Evolutionary conservation across 441 rosid species (phyloP).

Genomic region (Gossypium davidsonii): DNA sequence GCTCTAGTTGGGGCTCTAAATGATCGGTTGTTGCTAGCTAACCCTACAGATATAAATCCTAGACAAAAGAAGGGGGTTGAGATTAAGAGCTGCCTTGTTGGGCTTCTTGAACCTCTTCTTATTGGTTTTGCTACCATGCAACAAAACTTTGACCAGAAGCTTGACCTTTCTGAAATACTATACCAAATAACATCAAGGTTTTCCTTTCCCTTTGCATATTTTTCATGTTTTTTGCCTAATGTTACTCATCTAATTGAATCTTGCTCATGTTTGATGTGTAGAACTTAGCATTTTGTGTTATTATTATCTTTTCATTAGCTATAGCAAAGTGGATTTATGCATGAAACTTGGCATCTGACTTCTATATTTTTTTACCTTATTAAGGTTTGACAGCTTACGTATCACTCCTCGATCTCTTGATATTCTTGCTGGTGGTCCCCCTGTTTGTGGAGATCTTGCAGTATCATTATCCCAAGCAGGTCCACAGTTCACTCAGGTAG

Average conservation of each 20-base stretch:
- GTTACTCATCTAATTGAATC: conserved; percentile 1
- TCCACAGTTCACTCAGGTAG: conserved; percentile 97
- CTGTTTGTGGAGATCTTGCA: conserved; percentile 97
- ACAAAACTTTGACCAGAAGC: conserved; percentile 86
- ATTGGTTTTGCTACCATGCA: conserved; percentile 99
- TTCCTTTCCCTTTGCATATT: conserved; percentile 12
- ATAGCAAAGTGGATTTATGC: conserved; percentile 9
- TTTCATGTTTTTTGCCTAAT: background rate
- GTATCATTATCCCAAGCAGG: conserved; percentile 95
- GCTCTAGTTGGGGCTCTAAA: conserved; percentile 92
- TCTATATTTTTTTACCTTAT: conserved; percentile 22
- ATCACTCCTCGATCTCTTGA: conserved; percentile 95
- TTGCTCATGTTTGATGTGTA: background rate
- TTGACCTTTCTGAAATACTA: conserved; percentile 83
- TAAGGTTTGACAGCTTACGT: conserved; percentile 94
- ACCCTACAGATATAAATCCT: conserved; percentile 85
- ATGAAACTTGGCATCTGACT: conserved; percentile 25
- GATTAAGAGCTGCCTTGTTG: conserved; percentile 90
- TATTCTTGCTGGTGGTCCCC: conserved; percentile 85
- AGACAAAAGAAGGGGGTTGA: conserved; percentile 88
- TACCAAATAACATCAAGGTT: conserved; percentile 98
- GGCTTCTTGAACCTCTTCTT: conserved; percentile 95
- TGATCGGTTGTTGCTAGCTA: conserved; percentile 85
- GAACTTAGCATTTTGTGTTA: background rate
- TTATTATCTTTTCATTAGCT: conserved; percentile 7